phyloP scores from a whole-genome alignment of 2,329 filamentous ascomycete genomes.

The Emergomyces pasteurianus region DNA sequence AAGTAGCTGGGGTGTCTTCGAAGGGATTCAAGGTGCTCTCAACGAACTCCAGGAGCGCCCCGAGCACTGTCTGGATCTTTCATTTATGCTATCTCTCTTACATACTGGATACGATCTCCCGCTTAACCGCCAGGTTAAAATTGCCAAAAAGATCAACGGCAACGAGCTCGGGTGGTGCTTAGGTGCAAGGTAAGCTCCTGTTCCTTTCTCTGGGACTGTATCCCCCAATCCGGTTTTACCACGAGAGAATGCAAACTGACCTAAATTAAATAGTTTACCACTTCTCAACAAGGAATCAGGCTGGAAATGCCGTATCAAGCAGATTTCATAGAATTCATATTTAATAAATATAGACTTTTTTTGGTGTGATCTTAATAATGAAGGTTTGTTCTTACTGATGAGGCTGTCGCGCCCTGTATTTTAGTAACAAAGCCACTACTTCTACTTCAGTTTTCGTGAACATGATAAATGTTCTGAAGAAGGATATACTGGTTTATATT shows the following conservation, averaged over 20 bases:
- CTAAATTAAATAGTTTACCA: slow-evolving; percentile 51
- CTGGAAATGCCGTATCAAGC: slow-evolving; percentile 77
- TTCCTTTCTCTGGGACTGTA: too few relatives aligned
- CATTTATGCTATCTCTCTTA: slow-evolving; percentile 86
- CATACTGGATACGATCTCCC: slow-evolving; percentile 98
- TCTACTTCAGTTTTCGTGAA: background rate
- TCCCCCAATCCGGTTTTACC: background rate
- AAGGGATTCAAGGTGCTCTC: slow-evolving; percentile 61
- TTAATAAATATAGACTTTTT: slow-evolving; percentile 7
- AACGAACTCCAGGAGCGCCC: slow-evolving; percentile 70
- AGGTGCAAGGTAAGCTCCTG: slow-evolving; percentile 62
- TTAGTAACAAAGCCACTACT: background rate
- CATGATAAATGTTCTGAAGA: background rate
- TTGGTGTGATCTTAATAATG: background rate
- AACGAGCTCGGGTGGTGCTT: slow-evolving; percentile 98
- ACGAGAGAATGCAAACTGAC: background rate
- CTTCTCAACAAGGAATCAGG: slow-evolving; percentile 70
- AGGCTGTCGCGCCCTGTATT: background rate
- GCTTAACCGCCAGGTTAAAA: slow-evolving; percentile 87
- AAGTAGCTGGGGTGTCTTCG: slow-evolving; percentile 67
- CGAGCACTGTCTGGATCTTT: slow-evolving; percentile 88
- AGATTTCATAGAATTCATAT: slow-evolving; percentile 46
- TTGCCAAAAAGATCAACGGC: slow-evolving; percentile 96
- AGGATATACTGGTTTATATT: background rate
- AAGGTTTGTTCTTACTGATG: background rate